Base-by-base conservation (phyloP, 371 early-diverging fungal genomes). In the Lichtheimia corymbifera region DNA sequence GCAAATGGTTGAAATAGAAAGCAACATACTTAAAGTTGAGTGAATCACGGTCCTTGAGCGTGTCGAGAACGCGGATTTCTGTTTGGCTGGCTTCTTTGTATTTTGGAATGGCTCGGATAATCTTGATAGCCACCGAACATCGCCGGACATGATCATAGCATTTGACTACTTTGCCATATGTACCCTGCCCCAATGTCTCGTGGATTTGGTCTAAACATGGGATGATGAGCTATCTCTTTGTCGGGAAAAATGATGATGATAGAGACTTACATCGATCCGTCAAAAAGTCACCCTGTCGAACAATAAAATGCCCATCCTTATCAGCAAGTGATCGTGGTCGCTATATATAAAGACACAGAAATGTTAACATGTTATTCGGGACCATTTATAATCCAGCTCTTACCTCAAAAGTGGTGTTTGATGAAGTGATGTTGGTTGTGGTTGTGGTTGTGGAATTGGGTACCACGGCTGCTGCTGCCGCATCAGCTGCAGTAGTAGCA, bases 91-190 rank as follows among this genome's bases (percentile, higher is more conserved):
- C 98, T 50, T 97, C 97, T 50, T 91, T 87, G 79, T 97, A 98
- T 73, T 98, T 98, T 68, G 88, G 93, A 50, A 97, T 85, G 7
- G 97, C 91, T 40, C 96, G 88, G 55, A 97, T 94, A 44, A 98
- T 91, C 77, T 98, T 98, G 66, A 98, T 72, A 24, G 63, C 63
- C 50, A 74, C 85, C 55, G 81, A 77, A 14, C 75, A 72, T 13
- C 86, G 77, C 41, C 77, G 79, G 5, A 76, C 77, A 35, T 83
- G 76, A 70, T 97, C 97, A 57, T 74, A 89, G 60, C 94, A 94
- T 68, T 94, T 89, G 25, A 94, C 92, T 5, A 98, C 98, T 70
- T 93, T 94, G 61, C 98, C 98, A 82, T 96, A 98, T 0, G 98
- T 98, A 11, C 98, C 98, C 79, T 97, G 97, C 0, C 98, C 98